Conservation (phyloP, 1,139 yeast species). For the Pichia cactophila region DNA sequence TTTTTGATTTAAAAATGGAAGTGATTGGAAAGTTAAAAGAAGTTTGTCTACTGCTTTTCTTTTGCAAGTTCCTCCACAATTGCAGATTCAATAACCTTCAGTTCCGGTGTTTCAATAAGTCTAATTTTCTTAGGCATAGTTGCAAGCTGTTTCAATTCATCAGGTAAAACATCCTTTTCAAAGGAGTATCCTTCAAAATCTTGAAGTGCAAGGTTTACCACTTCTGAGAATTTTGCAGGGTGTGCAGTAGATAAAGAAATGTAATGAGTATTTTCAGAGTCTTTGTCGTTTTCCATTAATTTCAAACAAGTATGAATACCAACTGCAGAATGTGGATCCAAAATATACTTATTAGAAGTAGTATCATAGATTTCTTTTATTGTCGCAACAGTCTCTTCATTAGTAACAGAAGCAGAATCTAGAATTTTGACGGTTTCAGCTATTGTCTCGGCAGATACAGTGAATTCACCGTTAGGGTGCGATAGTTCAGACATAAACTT, state of each 20-base stretch:
- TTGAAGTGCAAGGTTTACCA: conserved; percentile 73
- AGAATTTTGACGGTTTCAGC: conserved; percentile 61
- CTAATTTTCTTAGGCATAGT: conserved; percentile 69
- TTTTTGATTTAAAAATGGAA: no score
- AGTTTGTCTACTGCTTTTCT: conserved; percentile 26
- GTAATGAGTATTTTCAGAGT: conserved; percentile 41
- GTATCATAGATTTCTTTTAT: conserved; percentile 58
- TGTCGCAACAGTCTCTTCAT: conserved; percentile 67
- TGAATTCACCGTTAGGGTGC: conserved; percentile 57
- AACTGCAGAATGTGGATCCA: conserved; percentile 96
- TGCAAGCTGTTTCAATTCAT: conserved; percentile 68
- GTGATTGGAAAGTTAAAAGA: no score
- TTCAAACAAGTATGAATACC: conserved; percentile 77
- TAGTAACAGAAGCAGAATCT: conserved; percentile 72
- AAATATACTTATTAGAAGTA: conserved; percentile 63
- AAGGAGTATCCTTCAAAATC: conserved; percentile 69
- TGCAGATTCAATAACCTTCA: conserved; percentile 63
- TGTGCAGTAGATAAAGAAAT: conserved; percentile 93
- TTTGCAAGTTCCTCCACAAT: conserved; percentile 62
- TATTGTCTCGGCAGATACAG: conserved; percentile 59
- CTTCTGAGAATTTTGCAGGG: conserved; percentile 97
- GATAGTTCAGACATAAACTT: conserved; percentile 78
- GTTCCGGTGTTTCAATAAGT: conserved; percentile 65
- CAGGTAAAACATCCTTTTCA: conserved; percentile 83
- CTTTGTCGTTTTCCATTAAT: conserved; percentile 44